Evolutionary conservation across 2,329 filamentous ascomycete genomes (phyloP).

Genomic region (Hawksworthiomyces lignivorus): DNA sequence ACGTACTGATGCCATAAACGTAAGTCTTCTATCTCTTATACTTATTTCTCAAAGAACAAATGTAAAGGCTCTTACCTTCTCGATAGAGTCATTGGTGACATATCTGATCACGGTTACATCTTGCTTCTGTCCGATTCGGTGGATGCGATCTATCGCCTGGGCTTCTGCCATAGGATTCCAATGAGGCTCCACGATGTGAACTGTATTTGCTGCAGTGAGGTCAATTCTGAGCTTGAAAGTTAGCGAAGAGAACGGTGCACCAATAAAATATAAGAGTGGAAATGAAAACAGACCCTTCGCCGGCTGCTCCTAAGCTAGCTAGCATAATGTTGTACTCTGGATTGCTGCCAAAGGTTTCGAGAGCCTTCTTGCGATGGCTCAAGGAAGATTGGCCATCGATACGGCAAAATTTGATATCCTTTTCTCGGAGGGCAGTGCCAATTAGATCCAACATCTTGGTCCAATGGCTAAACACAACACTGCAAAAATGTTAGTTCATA

Average conservation of each 20-base stretch:
- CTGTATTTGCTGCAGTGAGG: too few relatives aligned
- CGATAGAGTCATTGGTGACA: neutral
- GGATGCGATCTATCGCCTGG: neutral
- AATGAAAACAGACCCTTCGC: too few relatives aligned
- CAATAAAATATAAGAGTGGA: too few relatives aligned
- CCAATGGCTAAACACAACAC: constrained; percentile 1
- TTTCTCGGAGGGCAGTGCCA: neutral
- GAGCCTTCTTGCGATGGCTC: neutral
- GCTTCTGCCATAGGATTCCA: constrained; percentile 3
- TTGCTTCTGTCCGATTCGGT: neutral
- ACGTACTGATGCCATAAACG: too few relatives aligned
- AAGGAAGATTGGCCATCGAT: constrained; percentile 1
- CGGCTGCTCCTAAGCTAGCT: neutral
- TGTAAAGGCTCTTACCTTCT: neutral
- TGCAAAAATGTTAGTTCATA: too few relatives aligned
- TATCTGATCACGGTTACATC: neutral
- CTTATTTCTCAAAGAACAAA: too few relatives aligned
- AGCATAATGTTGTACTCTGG: neutral
- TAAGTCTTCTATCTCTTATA: too few relatives aligned
- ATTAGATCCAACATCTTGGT: constrained; percentile 1
- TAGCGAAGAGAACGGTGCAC: too few relatives aligned
- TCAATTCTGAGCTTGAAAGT: too few relatives aligned
- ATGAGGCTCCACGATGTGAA: too few relatives aligned
- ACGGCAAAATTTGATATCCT: neutral
- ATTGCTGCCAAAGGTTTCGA: neutral